Base-by-base conservation (phyloP, 1,139 yeast genomes). In the Williopsis jadinii region DNA sequence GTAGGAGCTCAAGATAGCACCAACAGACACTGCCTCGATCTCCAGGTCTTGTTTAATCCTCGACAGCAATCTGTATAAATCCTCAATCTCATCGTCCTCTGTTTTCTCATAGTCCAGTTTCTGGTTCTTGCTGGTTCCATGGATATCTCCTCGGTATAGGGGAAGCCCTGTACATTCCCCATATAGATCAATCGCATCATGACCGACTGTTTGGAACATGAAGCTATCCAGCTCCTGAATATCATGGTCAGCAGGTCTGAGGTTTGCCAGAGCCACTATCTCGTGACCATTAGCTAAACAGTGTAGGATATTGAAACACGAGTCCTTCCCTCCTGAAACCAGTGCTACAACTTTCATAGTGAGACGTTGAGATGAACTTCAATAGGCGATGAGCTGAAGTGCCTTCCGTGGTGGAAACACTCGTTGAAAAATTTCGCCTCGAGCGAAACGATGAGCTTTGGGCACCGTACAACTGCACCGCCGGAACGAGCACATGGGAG, bases 121-220 rank as follows among this genome's bases (percentile, higher is more conserved):
- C 42, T 79, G 82, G 51, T 84, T 80, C 35, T 75, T 66, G 0
- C 95, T 79, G 0, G 65, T 58, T 0, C 95, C 92, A 0, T 50
- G 51, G 37, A 90, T 86, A 12, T 71, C 67, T n/a, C 74, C 77
- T 40, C 95, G 65, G 54, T 81, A 87, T 55, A 92, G 64, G 1
- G 98, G 97, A 1, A 85, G 78, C 6, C 77, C 88, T 36, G 85
- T 64, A 53, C 95, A 85, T 46, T 81, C 70, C 2, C 75, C 67
- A 55, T 88, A 87, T 43, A 67, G 62, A 1, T 75, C 72, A 5
- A 92, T 71, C 4, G 86, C 77, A 51, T 84, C 87, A 60, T 84
- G 94, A 0, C 98, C 98, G n/a, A 92, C 98, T 0, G 98, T 92
- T 62, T 92, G 98, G 62, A 86, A 92, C 98, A 92, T 92, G 60